Evolutionary conservation across 257 asterid species (phyloP).

Genomic region (Solanum tarijense): DNA sequence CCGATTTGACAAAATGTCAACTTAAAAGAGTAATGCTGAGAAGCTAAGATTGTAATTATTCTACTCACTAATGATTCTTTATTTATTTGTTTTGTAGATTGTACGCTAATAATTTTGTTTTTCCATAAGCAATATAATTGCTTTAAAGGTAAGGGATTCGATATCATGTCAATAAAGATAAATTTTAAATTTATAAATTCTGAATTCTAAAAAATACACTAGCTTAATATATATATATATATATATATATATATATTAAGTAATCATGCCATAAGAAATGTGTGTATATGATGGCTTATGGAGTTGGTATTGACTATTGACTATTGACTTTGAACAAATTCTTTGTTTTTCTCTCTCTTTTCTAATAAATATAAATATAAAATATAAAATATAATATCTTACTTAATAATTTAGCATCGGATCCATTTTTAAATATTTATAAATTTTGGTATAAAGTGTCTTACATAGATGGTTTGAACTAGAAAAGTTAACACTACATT

Average conservation of each 20-base stretch:
- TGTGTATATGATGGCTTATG: not conserved
- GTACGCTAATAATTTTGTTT: not conserved
- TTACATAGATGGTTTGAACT: not conserved
- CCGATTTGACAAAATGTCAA: not conserved
- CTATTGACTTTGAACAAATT: not conserved
- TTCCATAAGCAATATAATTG: not conserved
- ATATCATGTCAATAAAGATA: not conserved
- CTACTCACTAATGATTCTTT: not conserved
- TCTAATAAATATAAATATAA: not conserved
- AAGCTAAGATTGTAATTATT: not conserved
- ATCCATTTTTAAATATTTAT: not conserved
- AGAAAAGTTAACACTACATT: not conserved
- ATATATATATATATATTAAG: no score
- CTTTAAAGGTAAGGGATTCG: not conserved
- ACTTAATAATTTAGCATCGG: not conserved
- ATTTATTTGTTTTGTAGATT: not conserved
- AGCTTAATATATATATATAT: no score
- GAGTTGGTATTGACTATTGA: not conserved
- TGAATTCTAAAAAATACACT: no score
- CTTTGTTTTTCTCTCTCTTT: not conserved
- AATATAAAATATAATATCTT: not conserved
- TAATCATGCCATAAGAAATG: not conserved
- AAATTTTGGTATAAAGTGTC: not conserved
- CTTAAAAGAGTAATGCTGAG: not conserved
- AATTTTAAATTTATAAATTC: not conserved